Base-by-base conservation (phyloP, 2,329 filamentous ascomycete species). In the Aureobasidium uvarum region DNA sequence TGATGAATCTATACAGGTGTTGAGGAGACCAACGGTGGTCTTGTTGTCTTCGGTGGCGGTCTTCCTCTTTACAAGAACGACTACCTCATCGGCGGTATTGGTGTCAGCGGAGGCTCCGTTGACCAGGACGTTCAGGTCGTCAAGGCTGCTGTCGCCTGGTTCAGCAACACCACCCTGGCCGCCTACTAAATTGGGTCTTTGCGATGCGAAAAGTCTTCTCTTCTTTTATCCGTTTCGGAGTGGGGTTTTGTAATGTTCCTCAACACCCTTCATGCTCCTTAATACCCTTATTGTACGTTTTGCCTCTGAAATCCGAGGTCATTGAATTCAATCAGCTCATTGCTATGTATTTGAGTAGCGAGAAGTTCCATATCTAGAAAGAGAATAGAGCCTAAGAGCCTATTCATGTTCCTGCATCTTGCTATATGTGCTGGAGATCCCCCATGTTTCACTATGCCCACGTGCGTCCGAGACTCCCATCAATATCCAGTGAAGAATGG, bases 1-100 rank as follows among this genome's bases (percentile, higher is more conserved):
- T 58, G 20, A 58, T 68, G 10, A 69, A 68, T 64, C 5, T 43
- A 69, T 16, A 68, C 64, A 59, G 71, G 66, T 36, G 71, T 72
- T 50, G 68, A 72, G 67, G 62, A 72, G 62, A 72, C 72, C 11
- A 73, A 73, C 64, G 71, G 67, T 31, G 72, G 71, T 2, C 66
- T 74, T 50, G 69, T 73, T 18, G 70, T 72, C 10, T 74, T 73
- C 51, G 71, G 70, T 13, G 72, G 71, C 25, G 71, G 71, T 8
- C 68, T 72, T 39, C 70, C 71, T 20, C 68, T 73, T 31, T 71
- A 68, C 63, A 69, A 72, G 56, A 33, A 66, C n/a, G 67, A 68
- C 8, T 73, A 71, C 54, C 71, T 70, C 38, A 69, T 74, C 31
- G 72, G 72, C 2, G 70, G 71, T 14, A 69, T 73, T 8, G 72